Percentiles rank a stretch among this genome's conserved stretches.
Conservation (phyloP, 1,284 basidiomycete genomes). For the Cryptococcus floricola region DNA sequence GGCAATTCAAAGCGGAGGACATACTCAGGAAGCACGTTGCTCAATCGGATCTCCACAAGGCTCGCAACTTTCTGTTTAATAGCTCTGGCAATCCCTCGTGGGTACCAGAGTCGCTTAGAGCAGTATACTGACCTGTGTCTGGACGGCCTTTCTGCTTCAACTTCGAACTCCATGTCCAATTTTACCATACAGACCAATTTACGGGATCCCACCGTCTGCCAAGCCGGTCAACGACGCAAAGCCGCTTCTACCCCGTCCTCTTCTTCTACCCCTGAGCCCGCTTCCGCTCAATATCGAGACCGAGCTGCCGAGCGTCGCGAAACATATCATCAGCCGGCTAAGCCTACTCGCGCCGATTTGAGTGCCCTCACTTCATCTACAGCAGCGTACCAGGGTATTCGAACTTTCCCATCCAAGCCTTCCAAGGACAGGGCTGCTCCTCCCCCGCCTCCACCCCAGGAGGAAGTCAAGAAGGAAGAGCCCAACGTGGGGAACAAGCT, state of each 20-base stretch:
- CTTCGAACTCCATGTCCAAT: background rate
- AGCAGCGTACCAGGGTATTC: background rate
- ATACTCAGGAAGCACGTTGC: constrained; percentile 80
- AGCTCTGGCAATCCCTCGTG: constrained; percentile 13
- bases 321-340: constrained; percentile 78
- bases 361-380: background rate
- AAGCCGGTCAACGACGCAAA: constrained; percentile 68
- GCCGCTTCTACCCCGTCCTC: constrained; percentile 33
- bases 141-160: background rate
- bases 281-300: constrained; percentile 74
- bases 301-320: constrained; percentile 81
- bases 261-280: constrained; percentile 7
- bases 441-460: constrained; percentile 57
- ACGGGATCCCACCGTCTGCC: constrained; percentile 64
- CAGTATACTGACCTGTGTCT: constrained; percentile 13
- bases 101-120: constrained; percentile 18
- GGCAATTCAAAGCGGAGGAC: constrained; percentile 83
- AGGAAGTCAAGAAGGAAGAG: constrained; percentile 68
- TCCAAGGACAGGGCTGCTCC: constrained; percentile 56
- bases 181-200: constrained; percentile 66
- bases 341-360: constrained; percentile 6
- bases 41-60: constrained; percentile 91
- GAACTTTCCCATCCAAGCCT: constrained; percentile 20
- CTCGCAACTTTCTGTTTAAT: constrained; percentile 49
- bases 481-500: constrained; percentile 84